Conservation (phyloP, 2,329 filamentous ascomycete genomes). For the Fusarium burgessii region DNA sequence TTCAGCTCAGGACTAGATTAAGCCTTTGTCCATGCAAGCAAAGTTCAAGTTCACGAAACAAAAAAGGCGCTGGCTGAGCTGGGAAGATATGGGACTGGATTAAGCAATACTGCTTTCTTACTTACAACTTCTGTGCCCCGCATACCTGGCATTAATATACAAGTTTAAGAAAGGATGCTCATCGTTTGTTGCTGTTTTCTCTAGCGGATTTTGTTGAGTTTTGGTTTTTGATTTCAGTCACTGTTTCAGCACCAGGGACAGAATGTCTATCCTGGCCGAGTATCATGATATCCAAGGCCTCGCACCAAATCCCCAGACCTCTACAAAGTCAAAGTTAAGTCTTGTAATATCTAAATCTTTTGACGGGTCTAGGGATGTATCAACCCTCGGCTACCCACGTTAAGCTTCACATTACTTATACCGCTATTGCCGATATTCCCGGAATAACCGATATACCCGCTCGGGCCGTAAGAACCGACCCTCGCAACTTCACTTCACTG, state of each 20-base stretch:
- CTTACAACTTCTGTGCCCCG: no score
- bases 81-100: no score
- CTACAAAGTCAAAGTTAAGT: no score
- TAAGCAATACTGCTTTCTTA: no score
- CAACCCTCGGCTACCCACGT: neutral
- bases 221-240: conserved; percentile 19
- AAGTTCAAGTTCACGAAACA: no score
- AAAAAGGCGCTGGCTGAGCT: no score
- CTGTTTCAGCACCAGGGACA: conserved; percentile 1
- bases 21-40: no score
- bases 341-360: no score
- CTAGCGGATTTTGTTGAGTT: neutral
- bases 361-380: no score
- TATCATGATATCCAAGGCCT: no score
- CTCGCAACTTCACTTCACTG: neutral
- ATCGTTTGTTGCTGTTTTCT: neutral
- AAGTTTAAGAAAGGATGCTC: neutral
- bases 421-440: conserved; percentile 7
- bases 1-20: no score
- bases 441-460: conserved; percentile 23
- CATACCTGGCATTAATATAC: neutral
- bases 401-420: neutral
- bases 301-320: no score
- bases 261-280: neutral
- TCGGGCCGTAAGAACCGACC: conserved; percentile 30